Conservation (phyloP, 306 rosid genomes). For the Cyamopsis tetragonoloba region DNA sequence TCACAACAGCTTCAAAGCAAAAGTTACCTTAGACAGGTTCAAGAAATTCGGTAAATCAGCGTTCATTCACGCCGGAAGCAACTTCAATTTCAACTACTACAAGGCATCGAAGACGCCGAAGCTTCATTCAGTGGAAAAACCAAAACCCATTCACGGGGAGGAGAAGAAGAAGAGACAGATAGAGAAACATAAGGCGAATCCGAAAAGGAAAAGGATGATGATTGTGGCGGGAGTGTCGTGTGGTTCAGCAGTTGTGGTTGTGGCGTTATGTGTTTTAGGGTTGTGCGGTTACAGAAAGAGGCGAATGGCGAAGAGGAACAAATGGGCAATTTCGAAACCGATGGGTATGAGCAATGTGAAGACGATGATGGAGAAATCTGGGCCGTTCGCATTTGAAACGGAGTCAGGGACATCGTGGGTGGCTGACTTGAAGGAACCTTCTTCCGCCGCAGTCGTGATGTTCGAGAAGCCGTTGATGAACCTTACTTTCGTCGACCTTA, state of each 20-base stretch:
- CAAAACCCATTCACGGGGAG: neutral
- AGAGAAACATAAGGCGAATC: slow-evolving; percentile 23
- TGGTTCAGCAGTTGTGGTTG: slow-evolving; percentile 30
- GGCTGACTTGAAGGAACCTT: slow-evolving; percentile 78
- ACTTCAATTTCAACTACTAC: slow-evolving; percentile 23
- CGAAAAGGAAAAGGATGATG: slow-evolving; percentile 8
- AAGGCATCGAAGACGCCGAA: slow-evolving; percentile 28
- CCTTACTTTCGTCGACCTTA: slow-evolving; percentile 71
- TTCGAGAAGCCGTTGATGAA: slow-evolving; percentile 94
- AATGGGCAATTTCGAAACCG: slow-evolving; percentile 95
- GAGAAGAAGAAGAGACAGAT: neutral
- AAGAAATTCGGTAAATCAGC: slow-evolving; percentile 54
- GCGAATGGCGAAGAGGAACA: slow-evolving; percentile 41
- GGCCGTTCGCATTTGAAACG: slow-evolving; percentile 85
- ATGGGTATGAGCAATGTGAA: slow-evolving; percentile 41
- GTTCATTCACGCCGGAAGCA: slow-evolving; percentile 55
- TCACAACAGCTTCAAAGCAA: slow-evolving; percentile 49
- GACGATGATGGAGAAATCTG: slow-evolving; percentile 81
- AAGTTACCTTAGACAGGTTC: slow-evolving; percentile 9
- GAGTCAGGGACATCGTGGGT: slow-evolving; percentile 92
- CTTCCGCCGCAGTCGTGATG: slow-evolving; percentile 82
- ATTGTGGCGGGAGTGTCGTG: slow-evolving; percentile 29
- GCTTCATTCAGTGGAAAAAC: slow-evolving; percentile 7
- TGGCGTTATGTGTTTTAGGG: slow-evolving; percentile 11
- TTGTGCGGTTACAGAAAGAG: slow-evolving; percentile 40